Conservation (phyloP, 169 alveolate genomes). For the Amoebophrya sp. region DNA sequence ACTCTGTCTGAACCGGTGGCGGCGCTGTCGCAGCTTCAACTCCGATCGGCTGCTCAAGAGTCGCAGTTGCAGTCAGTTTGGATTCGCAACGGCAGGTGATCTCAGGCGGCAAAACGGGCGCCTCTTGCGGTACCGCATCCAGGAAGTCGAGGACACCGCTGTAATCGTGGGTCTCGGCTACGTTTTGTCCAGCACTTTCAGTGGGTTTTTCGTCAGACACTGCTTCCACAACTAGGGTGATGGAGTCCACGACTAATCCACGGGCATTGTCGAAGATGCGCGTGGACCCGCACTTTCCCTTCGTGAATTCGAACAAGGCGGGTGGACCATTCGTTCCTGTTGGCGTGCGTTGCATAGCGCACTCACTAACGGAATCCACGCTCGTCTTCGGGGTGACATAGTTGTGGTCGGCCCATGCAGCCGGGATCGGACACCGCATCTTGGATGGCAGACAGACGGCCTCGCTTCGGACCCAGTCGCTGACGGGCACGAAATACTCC, state of each 20-base stretch:
- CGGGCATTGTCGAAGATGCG: neutral
- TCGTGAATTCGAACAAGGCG: neutral
- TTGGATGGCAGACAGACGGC: neutral
- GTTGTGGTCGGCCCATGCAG: neutral
- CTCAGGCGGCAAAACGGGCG: neutral
- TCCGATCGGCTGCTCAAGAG: neutral
- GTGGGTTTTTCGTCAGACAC: neutral
- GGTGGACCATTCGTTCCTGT: neutral
- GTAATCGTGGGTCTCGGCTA: neutral
- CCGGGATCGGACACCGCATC: constrained; percentile 2
- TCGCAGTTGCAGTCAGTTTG: neutral
- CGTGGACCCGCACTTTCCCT: neutral
- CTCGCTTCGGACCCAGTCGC: neutral
- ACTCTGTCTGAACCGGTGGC: neutral
- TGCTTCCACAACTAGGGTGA: neutral
- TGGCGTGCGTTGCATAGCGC: neutral
- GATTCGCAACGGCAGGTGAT: neutral
- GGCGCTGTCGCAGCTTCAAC: neutral
- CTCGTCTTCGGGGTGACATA: neutral
- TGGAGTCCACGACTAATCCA: neutral
- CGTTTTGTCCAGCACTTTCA: neutral
- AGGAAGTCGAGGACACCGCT: neutral
- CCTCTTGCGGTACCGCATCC: neutral
- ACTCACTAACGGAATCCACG: neutral
- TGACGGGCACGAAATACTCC: neutral